These are phyloP conservation scores for Eucalyptus pauciflora DNA, from an alignment of 345 rosid species.

Conservation along the genomic window DNA sequence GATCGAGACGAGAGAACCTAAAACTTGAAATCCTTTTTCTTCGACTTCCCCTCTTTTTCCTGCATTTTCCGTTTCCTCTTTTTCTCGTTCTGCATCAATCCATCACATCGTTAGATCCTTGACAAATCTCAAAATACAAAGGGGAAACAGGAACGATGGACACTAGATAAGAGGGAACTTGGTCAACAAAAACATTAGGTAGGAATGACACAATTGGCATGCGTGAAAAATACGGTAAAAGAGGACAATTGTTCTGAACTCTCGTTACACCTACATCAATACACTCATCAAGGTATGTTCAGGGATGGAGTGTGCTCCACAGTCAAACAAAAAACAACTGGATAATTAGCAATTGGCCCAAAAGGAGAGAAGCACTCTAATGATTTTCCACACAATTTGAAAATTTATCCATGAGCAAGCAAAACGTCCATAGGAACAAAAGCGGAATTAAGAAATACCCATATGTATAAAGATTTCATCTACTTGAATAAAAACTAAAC, in stretches of 20 bases:
- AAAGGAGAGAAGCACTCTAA: neutral
- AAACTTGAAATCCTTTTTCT: conserved; percentile 92
- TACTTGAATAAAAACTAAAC: neutral
- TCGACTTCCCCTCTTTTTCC: conserved; percentile 90
- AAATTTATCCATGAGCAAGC: neutral
- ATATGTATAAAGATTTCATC: neutral
- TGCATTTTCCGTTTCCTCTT: conserved; percentile 89
- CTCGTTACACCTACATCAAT: neutral
- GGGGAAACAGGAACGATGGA: neutral
- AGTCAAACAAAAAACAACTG: neutral
- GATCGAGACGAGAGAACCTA: neutral
- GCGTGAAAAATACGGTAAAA: neutral
- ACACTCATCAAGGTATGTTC: neutral
- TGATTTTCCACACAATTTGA: neutral
- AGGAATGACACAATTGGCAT: neutral
- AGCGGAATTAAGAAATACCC: neutral
- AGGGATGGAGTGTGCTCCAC: neutral
- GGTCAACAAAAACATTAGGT: neutral
- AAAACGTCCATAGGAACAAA: neutral
- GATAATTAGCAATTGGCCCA: neutral
- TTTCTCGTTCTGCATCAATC: conserved; percentile 66
- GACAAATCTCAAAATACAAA: neutral
- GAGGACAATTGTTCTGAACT: neutral
- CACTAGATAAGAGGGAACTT: neutral
- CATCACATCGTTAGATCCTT: neutral